phyloP scores from a whole-genome alignment of 2,329 filamentous ascomycete species.

The Penicillium sp. region DNA sequence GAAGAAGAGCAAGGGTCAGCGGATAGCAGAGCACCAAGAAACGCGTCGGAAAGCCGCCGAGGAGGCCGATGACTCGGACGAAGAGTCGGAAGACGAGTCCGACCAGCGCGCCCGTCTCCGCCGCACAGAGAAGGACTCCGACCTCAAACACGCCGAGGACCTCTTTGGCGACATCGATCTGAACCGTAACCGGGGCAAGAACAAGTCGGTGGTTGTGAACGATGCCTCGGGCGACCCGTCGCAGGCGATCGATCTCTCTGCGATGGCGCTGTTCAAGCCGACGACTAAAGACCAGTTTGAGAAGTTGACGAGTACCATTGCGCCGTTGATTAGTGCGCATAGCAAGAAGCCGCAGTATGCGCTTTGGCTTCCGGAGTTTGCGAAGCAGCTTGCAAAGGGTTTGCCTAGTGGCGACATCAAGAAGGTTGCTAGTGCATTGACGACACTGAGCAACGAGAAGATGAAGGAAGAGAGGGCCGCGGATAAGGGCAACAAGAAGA shows the following conservation, averaged over 20 bases:
- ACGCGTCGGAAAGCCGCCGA: conserved; percentile 54
- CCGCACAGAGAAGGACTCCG: conserved; percentile 81
- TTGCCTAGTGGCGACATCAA: conserved; percentile 93
- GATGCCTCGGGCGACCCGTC: conserved; percentile 72
- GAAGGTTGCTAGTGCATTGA: conserved; percentile 86
- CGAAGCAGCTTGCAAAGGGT: conserved; percentile 84
- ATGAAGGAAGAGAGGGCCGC: conserved; percentile 97
- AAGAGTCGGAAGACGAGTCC: conserved; percentile 72
- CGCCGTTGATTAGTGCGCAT: conserved; percentile 75
- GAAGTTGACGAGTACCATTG: conserved; percentile 75
- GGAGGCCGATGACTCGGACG: conserved; percentile 64
- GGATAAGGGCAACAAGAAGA: conserved; percentile 95
- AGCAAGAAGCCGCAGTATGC: conserved; percentile 88
- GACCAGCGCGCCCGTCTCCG: conserved; percentile 75
- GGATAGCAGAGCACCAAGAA: conserved; percentile 79
- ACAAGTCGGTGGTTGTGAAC: conserved; percentile 66
- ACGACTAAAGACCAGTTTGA: conserved; percentile 85
- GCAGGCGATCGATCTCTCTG: conserved; percentile 78
- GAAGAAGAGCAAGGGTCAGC: conserved; percentile 87
- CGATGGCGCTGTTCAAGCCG: conserved; percentile 86
- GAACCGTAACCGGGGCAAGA: conserved; percentile 67
- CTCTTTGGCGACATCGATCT: conserved; percentile 80
- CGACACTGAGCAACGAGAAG: conserved; percentile 94
- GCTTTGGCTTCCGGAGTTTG: conserved; percentile 88
- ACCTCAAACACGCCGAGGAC: conserved; percentile 88